phyloP scores from a whole-genome alignment of 495 filamentous ascomycete genomes.

The Neurospora tetraspora region DNA sequence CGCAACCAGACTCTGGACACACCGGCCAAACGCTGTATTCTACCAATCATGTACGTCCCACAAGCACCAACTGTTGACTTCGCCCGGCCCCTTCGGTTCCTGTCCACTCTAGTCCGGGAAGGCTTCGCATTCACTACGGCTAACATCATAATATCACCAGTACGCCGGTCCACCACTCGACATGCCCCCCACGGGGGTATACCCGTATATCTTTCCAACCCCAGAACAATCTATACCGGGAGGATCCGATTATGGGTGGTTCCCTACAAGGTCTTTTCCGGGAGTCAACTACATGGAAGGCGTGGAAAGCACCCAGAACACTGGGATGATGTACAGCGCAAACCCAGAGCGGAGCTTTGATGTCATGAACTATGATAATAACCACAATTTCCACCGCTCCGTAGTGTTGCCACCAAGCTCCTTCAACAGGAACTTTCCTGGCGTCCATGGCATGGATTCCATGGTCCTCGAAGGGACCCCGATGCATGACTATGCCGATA shows the following conservation, averaged over 20 bases:
- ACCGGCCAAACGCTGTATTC: background rate
- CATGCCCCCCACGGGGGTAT: background rate
- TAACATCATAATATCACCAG: background rate
- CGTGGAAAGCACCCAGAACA: rapidly evolving
- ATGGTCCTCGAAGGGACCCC: rapidly evolving
- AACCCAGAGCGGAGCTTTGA: rapidly evolving
- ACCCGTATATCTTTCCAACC: background rate
- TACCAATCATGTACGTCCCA: background rate
- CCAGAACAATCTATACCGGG: background rate
- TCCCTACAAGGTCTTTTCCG: background rate
- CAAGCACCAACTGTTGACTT: background rate
- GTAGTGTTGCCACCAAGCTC: rapidly evolving
- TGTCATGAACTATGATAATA: background rate
- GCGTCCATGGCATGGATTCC: background rate
- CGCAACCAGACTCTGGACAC: background rate
- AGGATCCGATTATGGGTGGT: background rate
- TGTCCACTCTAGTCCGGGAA: background rate
- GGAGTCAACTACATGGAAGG: background rate
- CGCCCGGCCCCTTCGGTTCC: background rate
- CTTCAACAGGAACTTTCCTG: background rate
- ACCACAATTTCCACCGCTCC: background rate
- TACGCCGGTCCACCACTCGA: background rate
- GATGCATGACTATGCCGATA: background rate
- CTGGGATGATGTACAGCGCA: no score
- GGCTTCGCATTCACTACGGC: background rate